Percentiles rank a stretch among this genome's conserved stretches.
Evolutionary conservation across 2,329 filamentous ascomycete genomes (phyloP).

Genomic region (Pseudogymnoascus sp.): DNA sequence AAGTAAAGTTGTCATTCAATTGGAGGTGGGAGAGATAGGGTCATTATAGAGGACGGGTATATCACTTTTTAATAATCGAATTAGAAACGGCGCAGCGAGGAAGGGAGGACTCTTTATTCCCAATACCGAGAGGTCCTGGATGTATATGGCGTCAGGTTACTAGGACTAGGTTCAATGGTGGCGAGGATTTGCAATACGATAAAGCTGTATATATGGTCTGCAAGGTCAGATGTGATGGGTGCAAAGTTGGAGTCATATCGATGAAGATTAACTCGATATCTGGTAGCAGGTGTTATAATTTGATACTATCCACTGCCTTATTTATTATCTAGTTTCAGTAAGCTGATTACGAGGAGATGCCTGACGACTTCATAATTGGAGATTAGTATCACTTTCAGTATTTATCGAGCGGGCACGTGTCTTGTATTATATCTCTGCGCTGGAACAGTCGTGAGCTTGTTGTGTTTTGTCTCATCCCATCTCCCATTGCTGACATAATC

Average conservation of each 20-base stretch:
- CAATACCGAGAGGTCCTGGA: not conserved
- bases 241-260: not conserved
- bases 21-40: not conserved
- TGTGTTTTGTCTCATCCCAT: not conserved
- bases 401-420: not conserved
- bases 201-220: not conserved
- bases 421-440: not conserved
- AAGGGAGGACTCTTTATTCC: not conserved
- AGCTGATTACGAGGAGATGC: not conserved
- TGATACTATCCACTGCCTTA: not conserved
- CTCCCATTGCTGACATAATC: not conserved
- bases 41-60: not conserved
- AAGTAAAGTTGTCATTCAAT: not conserved
- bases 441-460: not conserved
- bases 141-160: constrained; percentile 1
- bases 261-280: not conserved
- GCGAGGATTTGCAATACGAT: constrained; percentile 1
- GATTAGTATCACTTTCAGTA: not conserved
- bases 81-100: not conserved
- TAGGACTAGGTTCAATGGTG: not conserved
- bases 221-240: not conserved
- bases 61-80: constrained; percentile 2
- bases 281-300: not conserved
- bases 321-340: not conserved
- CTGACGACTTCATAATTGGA: not conserved